Percentiles rank a stretch among this genome's conserved stretches.
Evolutionary conservation across 148 eudicot genomes (phyloP).

Genomic region (Vaccinium darrowii): DNA sequence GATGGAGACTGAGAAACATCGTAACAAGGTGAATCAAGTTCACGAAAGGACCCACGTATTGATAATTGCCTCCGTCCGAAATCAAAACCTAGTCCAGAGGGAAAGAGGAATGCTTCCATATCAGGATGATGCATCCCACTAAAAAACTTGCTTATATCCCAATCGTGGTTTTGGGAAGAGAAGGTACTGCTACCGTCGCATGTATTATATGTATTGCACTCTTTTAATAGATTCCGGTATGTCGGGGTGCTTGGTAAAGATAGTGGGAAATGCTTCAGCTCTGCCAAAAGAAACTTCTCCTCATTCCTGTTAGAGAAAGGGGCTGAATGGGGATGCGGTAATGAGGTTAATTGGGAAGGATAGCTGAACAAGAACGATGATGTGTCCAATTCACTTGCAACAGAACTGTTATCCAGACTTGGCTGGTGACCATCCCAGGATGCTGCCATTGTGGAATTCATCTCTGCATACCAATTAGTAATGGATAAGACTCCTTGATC

Average conservation of each 20-base stretch:
- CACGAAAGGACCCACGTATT: conserved; percentile 17
- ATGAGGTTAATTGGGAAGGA: conserved; percentile 7
- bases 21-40: conserved; percentile 17
- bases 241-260: conserved; percentile 25
- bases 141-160: conserved; percentile 18
- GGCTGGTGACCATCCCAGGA: conserved; percentile 23
- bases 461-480: conserved; percentile 3
- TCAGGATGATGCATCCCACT: conserved; percentile 18
- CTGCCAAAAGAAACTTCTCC: conserved; percentile 17
- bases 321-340: conserved; percentile 20
- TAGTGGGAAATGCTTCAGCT: conserved; percentile 28
- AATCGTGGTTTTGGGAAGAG: conserved; percentile 24
- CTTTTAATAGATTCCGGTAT: conserved; percentile 25
- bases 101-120: conserved; percentile 27
- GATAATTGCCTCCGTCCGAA: conserved; percentile 27
- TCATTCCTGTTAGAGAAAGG: conserved; percentile 16
- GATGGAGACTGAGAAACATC: conserved; percentile 20
- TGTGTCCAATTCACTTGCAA: conserved; percentile 8
- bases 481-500: conserved; percentile 21
- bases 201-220: conserved; percentile 10
- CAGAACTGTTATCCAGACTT: conserved; percentile 10
- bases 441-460: conserved; percentile 18
- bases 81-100: conserved; percentile 25
- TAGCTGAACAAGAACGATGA: conserved; percentile 17
- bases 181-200: conserved; percentile 15